Evolutionary conservation across 306 rosid species (phyloP), one percentile per base, ranked within the genome.

Genomic region (Fragaria nilgerrensis): DNA sequence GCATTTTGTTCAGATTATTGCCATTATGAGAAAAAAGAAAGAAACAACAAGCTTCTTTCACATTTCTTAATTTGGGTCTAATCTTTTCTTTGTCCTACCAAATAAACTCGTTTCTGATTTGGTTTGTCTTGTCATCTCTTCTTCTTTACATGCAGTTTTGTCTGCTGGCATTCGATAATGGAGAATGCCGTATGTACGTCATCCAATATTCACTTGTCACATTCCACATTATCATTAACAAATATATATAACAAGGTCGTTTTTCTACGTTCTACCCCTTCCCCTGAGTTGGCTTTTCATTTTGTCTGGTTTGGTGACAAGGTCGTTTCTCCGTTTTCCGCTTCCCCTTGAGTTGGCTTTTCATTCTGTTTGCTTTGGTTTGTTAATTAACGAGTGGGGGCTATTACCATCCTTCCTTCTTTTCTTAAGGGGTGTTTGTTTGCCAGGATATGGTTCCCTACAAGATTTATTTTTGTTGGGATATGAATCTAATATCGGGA

Each of bases 51-150:
- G 36, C 13, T 32, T 8, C 45, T 63, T 27, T 29, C 44, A 16
- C 1, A 12, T 29, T 11, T 73, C 52, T 55, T 37, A 22, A 73
- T 36, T n/a, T 13, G 44, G 13, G 47, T 41, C 11, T 41, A 39
- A 41, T 41, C 9, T 62, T 13, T 10, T 36, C 3, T 2, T 2
- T 52, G 20, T 50, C 27, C 65, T 11, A 13, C 63, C 62, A 48
- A 71, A 32, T 20, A 71, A 29, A 49, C 62, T 48, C 29, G 17
- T 29, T 49, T 29, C 3, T 47, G 7, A 29, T 17, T 72, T 59
- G 34, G 15, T 73, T 19, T 52, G 76, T 23, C 77, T 2, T 41
- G 77, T 41, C 77, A 73, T 56, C 53, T 11, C 68, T 34, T 22
- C 3, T 73, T 56, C 41, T 39, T 73, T 27, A 56, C 41, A 11